These are phyloP conservation scores for Acacia acuminata DNA, from an alignment of 306 rosid genomes.

Conservation along the genomic window DNA sequence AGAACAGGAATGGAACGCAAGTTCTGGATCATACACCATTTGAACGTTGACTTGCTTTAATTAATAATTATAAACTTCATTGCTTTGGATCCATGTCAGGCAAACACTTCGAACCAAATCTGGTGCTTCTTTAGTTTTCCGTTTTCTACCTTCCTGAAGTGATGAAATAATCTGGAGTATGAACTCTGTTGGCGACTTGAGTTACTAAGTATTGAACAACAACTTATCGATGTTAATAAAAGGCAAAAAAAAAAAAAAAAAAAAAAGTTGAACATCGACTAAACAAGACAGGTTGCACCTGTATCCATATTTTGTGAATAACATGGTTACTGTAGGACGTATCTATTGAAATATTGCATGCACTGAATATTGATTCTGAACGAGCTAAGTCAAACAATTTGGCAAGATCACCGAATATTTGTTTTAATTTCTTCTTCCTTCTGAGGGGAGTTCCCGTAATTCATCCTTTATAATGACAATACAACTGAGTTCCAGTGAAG, in stretches of 20 bases:
- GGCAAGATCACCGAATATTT: background rate
- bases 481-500: background rate
- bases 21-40: background rate
- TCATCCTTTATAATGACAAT: background rate
- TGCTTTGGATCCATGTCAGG: slow-evolving; percentile 21
- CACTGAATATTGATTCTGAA: background rate
- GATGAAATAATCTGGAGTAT: background rate
- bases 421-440: background rate
- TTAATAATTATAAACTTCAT: background rate
- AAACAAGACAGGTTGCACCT: background rate
- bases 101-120: background rate
- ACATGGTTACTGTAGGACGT: background rate
- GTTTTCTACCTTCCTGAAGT: background rate
- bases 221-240: too few species aligned
- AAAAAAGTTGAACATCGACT: background rate
- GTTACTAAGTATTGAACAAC: background rate
- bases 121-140: background rate
- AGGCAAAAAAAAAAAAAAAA: too few species aligned
- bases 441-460: background rate
- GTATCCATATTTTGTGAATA: background rate
- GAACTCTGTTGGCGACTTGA: background rate
- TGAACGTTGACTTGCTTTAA: slow-evolving; percentile 4
- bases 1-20: background rate
- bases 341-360: background rate
- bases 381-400: slow-evolving; percentile 6